Percentiles rank a stretch among this genome's conserved stretches.
These are phyloP conservation scores for Reticulascus tulasneorum DNA, from an alignment of 2,329 filamentous ascomycete species.

Conservation along the genomic window DNA sequence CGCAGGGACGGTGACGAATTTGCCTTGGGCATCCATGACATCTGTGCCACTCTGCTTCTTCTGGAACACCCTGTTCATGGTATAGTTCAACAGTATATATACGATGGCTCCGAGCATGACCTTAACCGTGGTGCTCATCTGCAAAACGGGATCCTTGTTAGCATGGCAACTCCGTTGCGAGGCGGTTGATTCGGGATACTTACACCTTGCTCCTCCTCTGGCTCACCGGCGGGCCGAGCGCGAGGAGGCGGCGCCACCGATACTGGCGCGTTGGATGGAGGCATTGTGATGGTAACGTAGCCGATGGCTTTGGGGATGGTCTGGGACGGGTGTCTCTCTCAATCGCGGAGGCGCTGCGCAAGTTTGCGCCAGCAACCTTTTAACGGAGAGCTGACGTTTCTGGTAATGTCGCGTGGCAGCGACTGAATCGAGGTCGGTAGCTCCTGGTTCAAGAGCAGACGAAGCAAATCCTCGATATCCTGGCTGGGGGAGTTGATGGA, in stretches of 20 bases:
- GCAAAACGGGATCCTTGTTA: constrained; percentile 4
- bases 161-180: constrained; percentile 1
- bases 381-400: no score
- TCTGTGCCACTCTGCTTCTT: constrained; percentile 44
- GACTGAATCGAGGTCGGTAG: no score
- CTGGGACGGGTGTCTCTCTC: no score
- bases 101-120: constrained; percentile 49
- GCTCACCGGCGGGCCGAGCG: constrained; percentile 3
- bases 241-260: background rate
- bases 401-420: no score
- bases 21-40: constrained; percentile 48
- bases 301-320: no score
- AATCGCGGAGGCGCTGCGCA: no score
- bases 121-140: constrained; percentile 37
- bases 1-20: constrained; percentile 47
- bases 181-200: constrained; percentile 1
- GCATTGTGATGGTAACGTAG: constrained; percentile 7
- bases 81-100: constrained; percentile 57
- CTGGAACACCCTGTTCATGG: constrained; percentile 50
- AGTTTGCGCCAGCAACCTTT: no score
- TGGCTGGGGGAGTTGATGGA: no score
- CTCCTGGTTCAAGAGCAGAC: no score
- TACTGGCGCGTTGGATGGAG: constrained; percentile 10
- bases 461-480: no score
- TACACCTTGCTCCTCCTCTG: constrained; percentile 14